Base-by-base conservation (phyloP, 805 yeast species). In the Lachancea fermentati region DNA sequence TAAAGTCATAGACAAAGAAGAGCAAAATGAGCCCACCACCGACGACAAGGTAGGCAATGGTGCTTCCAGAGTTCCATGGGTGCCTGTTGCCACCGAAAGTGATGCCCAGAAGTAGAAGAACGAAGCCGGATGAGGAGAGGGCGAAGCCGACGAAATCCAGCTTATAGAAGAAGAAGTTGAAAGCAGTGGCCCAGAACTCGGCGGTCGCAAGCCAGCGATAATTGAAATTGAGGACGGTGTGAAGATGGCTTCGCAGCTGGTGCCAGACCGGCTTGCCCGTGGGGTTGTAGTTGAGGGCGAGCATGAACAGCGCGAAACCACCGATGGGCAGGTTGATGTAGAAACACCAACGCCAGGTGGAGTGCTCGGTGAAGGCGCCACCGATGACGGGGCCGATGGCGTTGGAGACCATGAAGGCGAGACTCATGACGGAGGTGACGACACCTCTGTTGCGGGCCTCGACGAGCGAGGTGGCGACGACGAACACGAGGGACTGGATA, bases 301-400 rank as follows among this genome's bases (percentile, higher is more conserved):
- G 54, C n/a, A 52, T 17, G 2, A 46, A 19, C 15, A 49, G 34
- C 3, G 59, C 60, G 12, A 47, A 19, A 1, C 81, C 86, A 13
- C 84, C 83, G 25, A 80, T 58, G 2, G 86, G 85, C 30, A 83
- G 57, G 57, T 81, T 82, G 45, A 82, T 68, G 60, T 77, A 82
- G 55, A 81, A 82, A 51, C 85, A 76, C 86, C 87, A 81, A 52
- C 88, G 67, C 88, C 88, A 82, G n/a, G 76, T 63, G 3, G 70
- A 76, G 39, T 71, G 64, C 2, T 74, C 60, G 1, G 84, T 69
- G 42, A 81, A 73, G 0, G 77, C 79, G 19, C 87, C 87, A 12
- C 86, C 86, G 19, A 81, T 52, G 31, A 79, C 62, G 0, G 87
- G 87, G 1, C 87, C 87, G 18, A 69, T 47, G 6, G 75, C 77